Base-by-base conservation (phyloP, 2,329 filamentous ascomycete species). In the Metarhizium sp. region DNA sequence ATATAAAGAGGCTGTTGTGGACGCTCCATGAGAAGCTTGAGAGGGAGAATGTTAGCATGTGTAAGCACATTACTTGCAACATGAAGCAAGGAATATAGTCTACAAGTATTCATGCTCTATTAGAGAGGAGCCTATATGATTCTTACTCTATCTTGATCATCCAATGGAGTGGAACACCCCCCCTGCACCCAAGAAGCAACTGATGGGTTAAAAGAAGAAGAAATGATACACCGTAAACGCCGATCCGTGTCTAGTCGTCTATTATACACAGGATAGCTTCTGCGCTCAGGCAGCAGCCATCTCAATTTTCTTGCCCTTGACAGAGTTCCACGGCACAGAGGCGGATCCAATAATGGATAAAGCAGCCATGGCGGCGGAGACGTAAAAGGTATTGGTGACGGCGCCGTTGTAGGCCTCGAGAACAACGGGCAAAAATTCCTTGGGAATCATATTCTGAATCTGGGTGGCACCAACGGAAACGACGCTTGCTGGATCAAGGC, bases 231-330 rank as follows among this genome's bases (percentile, higher is more conserved):
- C 45, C 45, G 20, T 7, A 11, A 48, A 48, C 45, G 45, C 45
- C 45, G 11, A 45, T 6, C 16, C 42, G 18, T 30, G 18, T 48
- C 45, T 16, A 48, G 25, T 14, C 20, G 7, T 16, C 45, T 30
- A 48, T 48, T 13, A 4, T 48, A 29, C 20, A 30, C 25, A 8
- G 6, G n/a, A 8, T 10, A 6, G n/a, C 20, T n/a, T 8, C 20
- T 4, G 13, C 10, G 45, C 45, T 29, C 32, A 56, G n/a, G 53
- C 56, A 8, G 50, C 56, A 2, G 53, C 53, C 56, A 57, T 53
- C 4, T 57, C 52, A 20, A 57, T 53, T 53, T 55, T 57, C 25
- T 53, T 57, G 25, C 53, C 56, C 50, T 57, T 57, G 50, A 57
- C 56, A 2, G 56, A 57, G 13, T 55, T 57, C 56, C 56, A 57